Base-by-base conservation (phyloP, 1,284 basidiomycete species). In the Ceratobasidium sp. region DNA sequence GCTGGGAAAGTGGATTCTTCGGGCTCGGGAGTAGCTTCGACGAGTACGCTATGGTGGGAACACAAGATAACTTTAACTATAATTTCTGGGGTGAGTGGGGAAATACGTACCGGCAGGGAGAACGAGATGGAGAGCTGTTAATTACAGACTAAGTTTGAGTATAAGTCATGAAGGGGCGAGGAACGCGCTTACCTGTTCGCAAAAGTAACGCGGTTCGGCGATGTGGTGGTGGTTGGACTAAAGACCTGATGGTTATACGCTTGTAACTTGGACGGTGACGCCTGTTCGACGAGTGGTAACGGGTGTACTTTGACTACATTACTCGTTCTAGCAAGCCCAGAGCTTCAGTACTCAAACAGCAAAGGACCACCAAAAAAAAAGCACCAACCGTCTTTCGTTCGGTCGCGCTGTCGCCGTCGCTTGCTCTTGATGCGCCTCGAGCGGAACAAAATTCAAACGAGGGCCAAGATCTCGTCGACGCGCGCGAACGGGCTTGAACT, bases 391-490 rank as follows among this genome's bases (percentile, higher is more conserved):
- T n/a, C 41, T 67, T 27, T 71, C 56, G 15, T 24, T 48, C 17
- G 45, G 22, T 29, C 67, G 53, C n/a, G 41, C 27, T 2, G 67
- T 71, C n/a, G 45, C 45, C 6, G 67, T 71, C n/a, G 45, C 45
- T 48, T 71, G 67, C 8, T 41, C 45, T 29, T 71, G 67, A 31
- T 71, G 67, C 41, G 67, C 67, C n/a, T 71, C 67, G 15, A 71
- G 67, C 7, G 67, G 41, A 22, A 71, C 67, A 54, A 71, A 71
- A 47, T 54, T 71, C 67, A 71, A 45, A 41, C 67, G 67, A 11
- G 67, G 67, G 8, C 31, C 41, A 27, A 47, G 17, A 14, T 48
- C 67, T 29, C 19, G 22, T 29, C 33, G 17, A 3, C 54, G 53
- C 19, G 24, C 29, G 24, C 56, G 56, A 45, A 36, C 53, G 19